These are phyloP conservation scores for Zygosaccharomyces pseudorouxii DNA, from an alignment of 805 yeast genomes.

Conservation along the genomic window DNA sequence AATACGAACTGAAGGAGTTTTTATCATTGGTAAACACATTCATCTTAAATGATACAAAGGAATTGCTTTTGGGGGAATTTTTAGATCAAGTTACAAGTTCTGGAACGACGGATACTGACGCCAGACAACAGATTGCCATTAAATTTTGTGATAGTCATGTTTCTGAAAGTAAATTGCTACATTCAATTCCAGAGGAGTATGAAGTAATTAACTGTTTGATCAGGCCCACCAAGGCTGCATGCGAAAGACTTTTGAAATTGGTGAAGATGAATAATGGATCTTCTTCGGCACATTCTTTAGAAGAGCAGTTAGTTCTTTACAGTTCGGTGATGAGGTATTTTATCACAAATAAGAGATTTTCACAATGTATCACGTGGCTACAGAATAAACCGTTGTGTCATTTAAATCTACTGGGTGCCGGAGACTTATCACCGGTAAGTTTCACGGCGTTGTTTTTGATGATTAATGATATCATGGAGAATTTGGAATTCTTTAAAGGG, in stretches of 20 bases:
- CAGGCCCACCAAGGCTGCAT: constrained; percentile 28
- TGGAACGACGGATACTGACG: constrained; percentile 20
- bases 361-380: constrained; percentile 25
- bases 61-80: constrained; percentile 8
- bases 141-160: constrained; percentile 24
- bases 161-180: constrained; percentile 17
- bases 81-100: constrained; percentile 16
- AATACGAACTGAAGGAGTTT: constrained; percentile 17
- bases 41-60: constrained; percentile 11
- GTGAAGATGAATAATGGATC: constrained; percentile 11
- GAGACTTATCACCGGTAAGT: constrained; percentile 25
- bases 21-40: constrained; percentile 13
- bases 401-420: constrained; percentile 2
- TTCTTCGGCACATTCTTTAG: constrained; percentile 15
- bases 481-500: constrained; percentile 11
- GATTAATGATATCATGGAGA: constrained; percentile 18
- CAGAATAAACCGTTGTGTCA: constrained; percentile 18
- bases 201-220: constrained; percentile 25
- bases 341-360: constrained; percentile 22
- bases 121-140: constrained; percentile 20
- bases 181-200: constrained; percentile 15
- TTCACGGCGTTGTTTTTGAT: constrained; percentile 32
- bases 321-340: constrained; percentile 29
- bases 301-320: constrained; percentile 14
- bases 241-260: constrained; percentile 21